Conservation (phyloP, 2,329 filamentous ascomycete species). For the Proliferodiscus dingleyae region DNA sequence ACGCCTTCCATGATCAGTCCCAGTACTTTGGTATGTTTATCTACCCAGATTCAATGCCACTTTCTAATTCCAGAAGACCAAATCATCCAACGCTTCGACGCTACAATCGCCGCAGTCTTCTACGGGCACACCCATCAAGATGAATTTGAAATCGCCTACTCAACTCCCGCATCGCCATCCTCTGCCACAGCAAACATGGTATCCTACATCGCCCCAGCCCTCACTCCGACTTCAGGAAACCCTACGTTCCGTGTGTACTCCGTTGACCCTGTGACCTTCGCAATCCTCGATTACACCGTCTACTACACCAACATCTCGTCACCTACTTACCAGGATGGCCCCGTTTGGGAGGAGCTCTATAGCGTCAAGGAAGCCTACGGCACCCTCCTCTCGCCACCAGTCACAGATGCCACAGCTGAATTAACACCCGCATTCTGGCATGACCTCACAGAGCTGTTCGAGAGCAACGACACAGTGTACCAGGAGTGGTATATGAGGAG, state of each 20-base stretch:
- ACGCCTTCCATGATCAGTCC: slow-evolving; percentile 35
- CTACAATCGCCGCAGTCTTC: slow-evolving; percentile 32
- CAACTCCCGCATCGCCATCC: slow-evolving; percentile 23
- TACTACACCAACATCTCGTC: slow-evolving; percentile 30
- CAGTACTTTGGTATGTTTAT: slow-evolving; percentile 26
- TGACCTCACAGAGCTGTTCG: slow-evolving; percentile 46
- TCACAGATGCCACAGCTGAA: slow-evolving; percentile 36
- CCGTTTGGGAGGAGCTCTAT: slow-evolving; percentile 27
- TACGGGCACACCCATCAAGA: slow-evolving; percentile 34
- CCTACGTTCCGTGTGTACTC: slow-evolving; percentile 32
- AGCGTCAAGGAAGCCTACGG: slow-evolving; percentile 30
- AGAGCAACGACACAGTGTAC: slow-evolving; percentile 40
- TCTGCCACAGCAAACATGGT: slow-evolving; percentile 26
- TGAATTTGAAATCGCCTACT: slow-evolving; percentile 32
- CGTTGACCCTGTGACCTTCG: slow-evolving; percentile 32
- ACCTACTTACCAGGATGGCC: slow-evolving; percentile 26
- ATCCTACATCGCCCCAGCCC: slow-evolving; percentile 30
- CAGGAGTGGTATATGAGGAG: slow-evolving; percentile 43
- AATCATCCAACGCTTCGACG: slow-evolving; percentile 27
- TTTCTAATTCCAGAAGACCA: slow-evolving; percentile 19
- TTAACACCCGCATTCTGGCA: slow-evolving; percentile 57
- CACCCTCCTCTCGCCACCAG: slow-evolving; percentile 35
- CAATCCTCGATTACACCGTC: slow-evolving; percentile 28
- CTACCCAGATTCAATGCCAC: not conserved
- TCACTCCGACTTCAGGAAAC: slow-evolving; percentile 32